Evolutionary conservation across 768 basidiomycete genomes (phyloP), one percentile per base, ranked within the genome.

Genomic region (Gloeopeniophorella convolvens): DNA sequence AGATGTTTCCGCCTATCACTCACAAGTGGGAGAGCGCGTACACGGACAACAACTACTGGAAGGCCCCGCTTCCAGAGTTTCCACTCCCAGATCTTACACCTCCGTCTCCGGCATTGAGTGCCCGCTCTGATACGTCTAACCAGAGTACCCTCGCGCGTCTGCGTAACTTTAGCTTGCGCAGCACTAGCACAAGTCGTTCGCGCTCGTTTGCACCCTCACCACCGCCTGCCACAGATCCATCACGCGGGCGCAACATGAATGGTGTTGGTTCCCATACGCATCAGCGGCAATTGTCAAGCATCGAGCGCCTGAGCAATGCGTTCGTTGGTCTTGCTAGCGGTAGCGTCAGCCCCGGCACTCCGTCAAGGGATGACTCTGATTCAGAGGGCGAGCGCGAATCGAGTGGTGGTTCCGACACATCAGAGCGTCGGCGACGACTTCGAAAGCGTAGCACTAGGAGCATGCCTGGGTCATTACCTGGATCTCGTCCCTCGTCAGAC

Each of bases 41-140:
- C 65, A 96, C 94, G 1, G 95, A 98, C 66, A 93, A 96, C 75
- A 97, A 95, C 62, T 99, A 80, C 63, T 99, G 96, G 96, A 85
- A 91, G 56, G 58, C 78, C 0, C 83, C 90, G 0, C 71, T 97
- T 11, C 80, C 79, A 43, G 86, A 90, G 1, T 83, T 85, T 50
- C 70, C 82, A 4, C 72, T 93, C 3, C 94, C 94, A 0, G 86
- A 89, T 62, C 65, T 89, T 6, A 71, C 78, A 0, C 94, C 94
- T 5, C 89, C 90, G 3, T 97, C 94, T 1, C 96, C 96, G 0
- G 86, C 95, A 0, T 76, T 99, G 30, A 94, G 91, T 48, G 96
- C 95, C 3, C 82, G 90, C 2, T 97, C 94, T 1, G 95, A 97
- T 60, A 80, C 80, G 4, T 89, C 88, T 1, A 77, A 80, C 54